A percentile compares a stretch with the other conserved stretches of the same genome.
These are phyloP conservation scores for Parascedosporium putredinis DNA, from an alignment of 2,329 filamentous ascomycete genomes.

Conservation along the genomic window DNA sequence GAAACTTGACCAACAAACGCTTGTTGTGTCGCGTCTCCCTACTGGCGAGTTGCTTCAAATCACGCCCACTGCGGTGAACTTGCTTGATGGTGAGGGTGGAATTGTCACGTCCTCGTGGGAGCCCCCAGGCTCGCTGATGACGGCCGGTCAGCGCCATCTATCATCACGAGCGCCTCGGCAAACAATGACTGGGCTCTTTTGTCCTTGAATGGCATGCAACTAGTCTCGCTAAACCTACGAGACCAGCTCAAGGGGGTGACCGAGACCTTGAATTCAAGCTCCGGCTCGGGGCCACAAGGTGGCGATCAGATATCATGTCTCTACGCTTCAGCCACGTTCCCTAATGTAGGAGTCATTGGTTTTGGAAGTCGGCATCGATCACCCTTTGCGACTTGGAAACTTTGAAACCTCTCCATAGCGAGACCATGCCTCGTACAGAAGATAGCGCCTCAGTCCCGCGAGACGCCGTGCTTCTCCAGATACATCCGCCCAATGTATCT, in stretches of 20 bases:
- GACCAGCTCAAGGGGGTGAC: constrained; percentile 46
- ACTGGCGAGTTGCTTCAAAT: constrained; percentile 63
- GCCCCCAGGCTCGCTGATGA: constrained; percentile 34
- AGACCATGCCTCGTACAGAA: constrained; percentile 46
- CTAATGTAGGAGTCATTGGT: constrained; percentile 64
- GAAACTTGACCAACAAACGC: constrained; percentile 56
- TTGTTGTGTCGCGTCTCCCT: constrained; percentile 58
- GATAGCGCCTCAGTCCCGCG: constrained; percentile 72
- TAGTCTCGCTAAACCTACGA: constrained; percentile 58
- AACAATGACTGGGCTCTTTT: constrained; percentile 62
- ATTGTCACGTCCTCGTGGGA: constrained; percentile 49
- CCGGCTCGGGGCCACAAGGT: constrained; percentile 42
- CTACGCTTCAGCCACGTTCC: constrained; percentile 55
- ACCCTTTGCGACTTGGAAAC: constrained; percentile 61
- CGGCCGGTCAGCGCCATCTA: constrained; percentile 9
- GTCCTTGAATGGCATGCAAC: constrained; percentile 61
- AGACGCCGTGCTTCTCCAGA: constrained; percentile 67
- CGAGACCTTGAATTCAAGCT: constrained; percentile 33
- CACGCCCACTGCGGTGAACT: constrained; percentile 49
- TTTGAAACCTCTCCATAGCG: constrained; percentile 55
- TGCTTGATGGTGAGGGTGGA: constrained; percentile 52
- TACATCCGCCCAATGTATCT: constrained; percentile 49
- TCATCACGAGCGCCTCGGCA: constrained; percentile 69
- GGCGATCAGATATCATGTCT: constrained; percentile 75
- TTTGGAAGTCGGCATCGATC: constrained; percentile 76